These are phyloP conservation scores for Adansonia digitata DNA, from an alignment of 345 rosid species.

Conservation along the genomic window DNA sequence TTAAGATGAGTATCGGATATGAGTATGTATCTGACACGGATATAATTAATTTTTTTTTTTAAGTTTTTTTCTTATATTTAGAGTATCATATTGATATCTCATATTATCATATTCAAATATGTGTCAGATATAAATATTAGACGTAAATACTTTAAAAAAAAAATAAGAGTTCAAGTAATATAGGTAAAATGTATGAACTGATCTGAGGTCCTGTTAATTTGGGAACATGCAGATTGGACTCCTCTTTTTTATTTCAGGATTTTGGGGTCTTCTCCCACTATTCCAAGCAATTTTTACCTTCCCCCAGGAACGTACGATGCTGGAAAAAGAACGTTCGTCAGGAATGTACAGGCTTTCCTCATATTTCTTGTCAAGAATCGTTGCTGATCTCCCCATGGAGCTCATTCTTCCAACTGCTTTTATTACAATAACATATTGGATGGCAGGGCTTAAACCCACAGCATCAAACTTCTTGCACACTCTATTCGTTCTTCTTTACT, in stretches of 20 bases:
- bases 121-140: too few species aligned
- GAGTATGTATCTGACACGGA: too few species aligned
- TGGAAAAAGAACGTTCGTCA: constrained; percentile 42
- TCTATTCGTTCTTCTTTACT: background rate
- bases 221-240: constrained; percentile 52
- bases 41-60: too few species aligned
- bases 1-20: too few species aligned
- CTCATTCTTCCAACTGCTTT: constrained; percentile 55
- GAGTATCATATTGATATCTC: too few species aligned
- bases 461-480: constrained; percentile 21
- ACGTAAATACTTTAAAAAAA: too few species aligned
- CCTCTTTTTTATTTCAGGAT: constrained; percentile 56
- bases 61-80: too few species aligned
- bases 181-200: too few species aligned
- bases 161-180: too few species aligned
- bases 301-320: constrained; percentile 51
- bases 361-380: constrained; percentile 58
- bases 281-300: constrained; percentile 72
- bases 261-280: constrained; percentile 69
- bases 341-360: constrained; percentile 81
- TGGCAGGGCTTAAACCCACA: constrained; percentile 53
- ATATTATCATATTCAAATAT: too few species aligned
- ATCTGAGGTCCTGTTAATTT: too few species aligned
- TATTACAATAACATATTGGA: constrained; percentile 54
- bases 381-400: constrained; percentile 71